Percentiles rank a stretch among this genome's conserved stretches.
Conservation (phyloP, 192 early-diverging fungal genomes). For the Chytriomyces hyalinus region DNA sequence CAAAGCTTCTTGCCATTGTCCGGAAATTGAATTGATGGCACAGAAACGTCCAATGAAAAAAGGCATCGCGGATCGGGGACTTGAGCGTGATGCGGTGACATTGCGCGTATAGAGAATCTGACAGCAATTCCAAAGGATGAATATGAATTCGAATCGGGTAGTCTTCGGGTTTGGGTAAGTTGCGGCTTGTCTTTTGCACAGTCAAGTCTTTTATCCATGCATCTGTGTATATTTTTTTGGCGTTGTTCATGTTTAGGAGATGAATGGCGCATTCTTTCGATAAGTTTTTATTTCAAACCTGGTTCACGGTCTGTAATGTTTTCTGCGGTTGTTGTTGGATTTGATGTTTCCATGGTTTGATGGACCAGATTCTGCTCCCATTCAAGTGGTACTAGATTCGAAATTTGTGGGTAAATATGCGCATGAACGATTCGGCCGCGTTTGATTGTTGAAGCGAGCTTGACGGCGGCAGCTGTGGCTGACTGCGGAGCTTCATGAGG, state of each 20-base stretch:
- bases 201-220: constrained; percentile 34
- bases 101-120: constrained; percentile 9
- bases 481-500: background rate
- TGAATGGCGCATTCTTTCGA: too few relatives aligned
- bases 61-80: constrained; percentile 32
- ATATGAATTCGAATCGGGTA: constrained; percentile 12
- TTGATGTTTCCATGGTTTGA: too few relatives aligned
- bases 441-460: background rate
- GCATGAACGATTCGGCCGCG: background rate
- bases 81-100: constrained; percentile 35
- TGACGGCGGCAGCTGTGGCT: background rate
- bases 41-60: constrained; percentile 41
- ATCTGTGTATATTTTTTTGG: background rate
- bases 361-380: background rate
- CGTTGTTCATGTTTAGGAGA: too few relatives aligned
- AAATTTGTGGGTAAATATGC: background rate
- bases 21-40: constrained; percentile 45
- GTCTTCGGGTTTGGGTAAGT: background rate
- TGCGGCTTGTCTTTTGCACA: background rate
- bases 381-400: background rate
- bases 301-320: too few relatives aligned
- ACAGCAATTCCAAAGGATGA: background rate
- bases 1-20: constrained; percentile 28
- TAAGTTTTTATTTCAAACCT: too few relatives aligned
- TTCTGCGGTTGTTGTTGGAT: too few relatives aligned